A percentile compares a stretch with the other conserved stretches of the same genome.
Evolutionary conservation across 495 filamentous ascomycete species (phyloP).

Genomic region (Hypoxylon lienhwacheense): DNA sequence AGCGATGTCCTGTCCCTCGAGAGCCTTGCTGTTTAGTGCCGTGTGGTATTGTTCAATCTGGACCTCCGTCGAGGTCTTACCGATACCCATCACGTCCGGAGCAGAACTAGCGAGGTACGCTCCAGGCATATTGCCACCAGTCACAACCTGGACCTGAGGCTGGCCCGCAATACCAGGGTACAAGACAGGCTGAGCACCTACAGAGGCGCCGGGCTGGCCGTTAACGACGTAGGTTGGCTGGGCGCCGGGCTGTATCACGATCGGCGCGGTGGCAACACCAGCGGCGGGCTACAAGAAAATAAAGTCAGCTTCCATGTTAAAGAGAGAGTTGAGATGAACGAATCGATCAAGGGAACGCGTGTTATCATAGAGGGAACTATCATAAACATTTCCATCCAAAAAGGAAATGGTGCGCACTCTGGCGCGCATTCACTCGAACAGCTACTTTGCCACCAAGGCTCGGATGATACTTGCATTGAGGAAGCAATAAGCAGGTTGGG

Average conservation of each 20-base stretch:
- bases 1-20: constrained; percentile 54
- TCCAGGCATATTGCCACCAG: background rate
- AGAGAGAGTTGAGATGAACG: background rate
- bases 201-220: constrained; percentile 6
- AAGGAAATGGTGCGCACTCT: background rate
- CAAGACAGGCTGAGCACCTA: constrained; percentile 14
- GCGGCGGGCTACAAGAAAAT: constrained; percentile 16
- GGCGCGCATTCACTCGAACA: constrained; percentile 1
- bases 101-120: constrained; percentile 8
- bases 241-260: constrained; percentile 23
- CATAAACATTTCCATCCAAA: background rate
- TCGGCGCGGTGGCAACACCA: constrained; percentile 15
- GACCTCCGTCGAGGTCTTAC: constrained; percentile 44
- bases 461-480: constrained; percentile 35
- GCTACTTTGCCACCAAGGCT: constrained; percentile 6
- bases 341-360: constrained; percentile 2
- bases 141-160: background rate
- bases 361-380: background rate
- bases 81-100: constrained; percentile 44
- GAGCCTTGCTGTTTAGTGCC: constrained; percentile 44
- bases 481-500: constrained; percentile 10
- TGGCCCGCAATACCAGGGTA: constrained; percentile 9
- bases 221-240: constrained; percentile 23
- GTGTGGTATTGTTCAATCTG: constrained; percentile 43
- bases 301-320: constrained; percentile 28